Base-by-base conservation (phyloP, 768 basidiomycete genomes). In the Lenzites betulinus region DNA sequence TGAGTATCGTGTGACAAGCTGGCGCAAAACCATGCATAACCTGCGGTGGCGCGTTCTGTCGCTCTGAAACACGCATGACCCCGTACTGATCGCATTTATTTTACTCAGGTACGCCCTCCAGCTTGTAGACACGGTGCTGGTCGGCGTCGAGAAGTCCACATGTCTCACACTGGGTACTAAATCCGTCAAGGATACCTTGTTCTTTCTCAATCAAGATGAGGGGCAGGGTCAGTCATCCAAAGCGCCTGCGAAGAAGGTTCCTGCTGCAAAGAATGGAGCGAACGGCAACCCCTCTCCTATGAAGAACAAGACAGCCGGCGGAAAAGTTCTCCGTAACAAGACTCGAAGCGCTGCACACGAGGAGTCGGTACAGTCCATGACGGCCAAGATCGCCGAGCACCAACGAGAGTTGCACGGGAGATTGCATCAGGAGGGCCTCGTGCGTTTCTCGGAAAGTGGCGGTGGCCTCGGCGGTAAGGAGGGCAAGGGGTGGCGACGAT, bases 401-500 rank as follows among this genome's bases (percentile, higher is more conserved):
- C 97, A 99, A 74, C 76, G 79, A 41, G 88, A 93, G 44, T 74
- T 98, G 26, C 96, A 95, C 66, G 78, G 78, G 35, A 81, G 80
- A 63, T 75, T 95, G 44, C 94, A 97, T 68, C 73, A 80, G 1
- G 89, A 89, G 43, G 97, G 96, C 16, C 69, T 98, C 41, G 83
- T 88, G 60, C 89, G 85, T 69, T 97, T 86, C 71, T 90, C 92
- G 0, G 92, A 92, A 67, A 90, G 88, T 56, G 92, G 88, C 7
- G 87, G 83, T 35, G 91, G 85, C 0, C 77, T 78, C 22, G 83
- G 83, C 42, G 89, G 88, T 15, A 93, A 92, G 66, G 89, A 95
- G 69, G 93, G 92, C 38, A 98, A 98, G 73, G 84, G 87, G 15
- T 95, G 95, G 90, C 96, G 95, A 73, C 85, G 88, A 62, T 98